Conservation (phyloP, 2,329 filamentous ascomycete genomes). For the Aspergillus novoparasiticus region DNA sequence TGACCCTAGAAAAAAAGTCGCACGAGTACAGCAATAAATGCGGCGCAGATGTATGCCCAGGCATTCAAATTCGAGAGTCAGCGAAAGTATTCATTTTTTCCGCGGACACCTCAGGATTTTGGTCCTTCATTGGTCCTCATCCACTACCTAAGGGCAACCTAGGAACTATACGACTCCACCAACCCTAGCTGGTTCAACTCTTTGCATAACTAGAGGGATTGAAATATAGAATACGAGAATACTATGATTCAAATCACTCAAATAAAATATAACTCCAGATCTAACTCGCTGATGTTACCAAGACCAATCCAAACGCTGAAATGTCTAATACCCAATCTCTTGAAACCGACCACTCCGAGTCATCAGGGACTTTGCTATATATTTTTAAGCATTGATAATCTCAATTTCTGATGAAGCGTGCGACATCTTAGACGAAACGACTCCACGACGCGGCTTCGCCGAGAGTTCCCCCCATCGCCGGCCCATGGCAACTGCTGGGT, state of each 20-base stretch:
- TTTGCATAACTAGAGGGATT: neutral
- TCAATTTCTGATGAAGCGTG: neutral
- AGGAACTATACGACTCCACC: neutral
- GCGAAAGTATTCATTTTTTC: neutral
- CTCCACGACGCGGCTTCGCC: neutral
- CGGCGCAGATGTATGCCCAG: neutral
- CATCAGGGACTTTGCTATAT: neutral
- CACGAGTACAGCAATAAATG: neutral
- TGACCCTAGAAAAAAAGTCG: neutral
- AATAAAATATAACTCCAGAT: neutral
- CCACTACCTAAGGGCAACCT: neutral
- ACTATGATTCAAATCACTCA: neutral
- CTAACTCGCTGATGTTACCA: neutral
- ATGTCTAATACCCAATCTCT: neutral
- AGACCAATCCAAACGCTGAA: neutral
- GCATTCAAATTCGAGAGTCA: neutral
- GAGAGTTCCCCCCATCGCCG: neutral
- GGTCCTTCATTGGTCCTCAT: neutral
- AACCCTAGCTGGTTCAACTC: neutral
- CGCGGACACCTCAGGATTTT: neutral
- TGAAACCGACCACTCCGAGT: neutral
- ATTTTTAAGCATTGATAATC: neutral
- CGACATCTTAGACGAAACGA: neutral
- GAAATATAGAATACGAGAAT: neutral
- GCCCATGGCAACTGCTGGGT: conserved; percentile 4